phyloP scores from a whole-genome alignment of 1,284 basidiomycete genomes.

The Apiotrichum domesticum region DNA sequence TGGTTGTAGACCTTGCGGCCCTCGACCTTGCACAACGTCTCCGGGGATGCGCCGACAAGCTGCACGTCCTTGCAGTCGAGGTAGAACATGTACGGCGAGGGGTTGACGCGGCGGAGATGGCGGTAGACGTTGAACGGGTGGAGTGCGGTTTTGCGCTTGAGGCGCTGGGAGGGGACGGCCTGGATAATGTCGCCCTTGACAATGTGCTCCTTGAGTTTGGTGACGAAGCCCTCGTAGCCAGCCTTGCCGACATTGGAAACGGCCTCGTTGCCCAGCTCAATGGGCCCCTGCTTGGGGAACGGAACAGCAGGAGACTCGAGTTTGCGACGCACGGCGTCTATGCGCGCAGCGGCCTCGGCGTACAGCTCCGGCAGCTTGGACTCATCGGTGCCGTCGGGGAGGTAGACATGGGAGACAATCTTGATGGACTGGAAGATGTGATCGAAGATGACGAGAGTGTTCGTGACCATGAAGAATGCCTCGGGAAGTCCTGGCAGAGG shows the following conservation, averaged over 20 bases:
- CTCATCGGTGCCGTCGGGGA: slow-evolving; percentile 52
- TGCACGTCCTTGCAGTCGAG: slow-evolving; percentile 88
- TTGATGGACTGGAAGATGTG: slow-evolving; percentile 94
- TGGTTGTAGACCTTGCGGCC: slow-evolving; percentile 91
- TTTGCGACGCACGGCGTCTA: slow-evolving; percentile 64
- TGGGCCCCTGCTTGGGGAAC: slow-evolving; percentile 52
- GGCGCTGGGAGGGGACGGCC: slow-evolving; percentile 90
- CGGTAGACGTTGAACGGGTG: slow-evolving; percentile 98
- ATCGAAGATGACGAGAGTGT: slow-evolving; percentile 92
- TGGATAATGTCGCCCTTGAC: slow-evolving; percentile 97
- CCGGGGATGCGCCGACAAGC: slow-evolving; percentile 93
- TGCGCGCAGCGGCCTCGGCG: slow-evolving; percentile 70
- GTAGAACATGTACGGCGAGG: slow-evolving; percentile 99
- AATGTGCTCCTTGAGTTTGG: slow-evolving; percentile 86
- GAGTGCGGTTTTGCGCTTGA: slow-evolving; percentile 74
- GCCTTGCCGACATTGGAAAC: slow-evolving; percentile 88
- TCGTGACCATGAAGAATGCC: slow-evolving; percentile 92
- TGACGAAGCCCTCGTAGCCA: slow-evolving; percentile 91
- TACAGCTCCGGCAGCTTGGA: slow-evolving; percentile 70
- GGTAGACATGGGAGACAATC: slow-evolving; percentile 90
- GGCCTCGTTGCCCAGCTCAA: slow-evolving; percentile 57
- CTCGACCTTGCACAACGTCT: slow-evolving; percentile 95
- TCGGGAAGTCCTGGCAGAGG: slow-evolving; percentile 84
- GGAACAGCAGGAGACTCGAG: slow-evolving; percentile 58
- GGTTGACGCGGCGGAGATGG: slow-evolving; percentile 87